Percentiles rank a stretch among this genome's conserved stretches.
Conservation (phyloP, 1,139 yeast species). For the Chernovozyma aurita region DNA sequence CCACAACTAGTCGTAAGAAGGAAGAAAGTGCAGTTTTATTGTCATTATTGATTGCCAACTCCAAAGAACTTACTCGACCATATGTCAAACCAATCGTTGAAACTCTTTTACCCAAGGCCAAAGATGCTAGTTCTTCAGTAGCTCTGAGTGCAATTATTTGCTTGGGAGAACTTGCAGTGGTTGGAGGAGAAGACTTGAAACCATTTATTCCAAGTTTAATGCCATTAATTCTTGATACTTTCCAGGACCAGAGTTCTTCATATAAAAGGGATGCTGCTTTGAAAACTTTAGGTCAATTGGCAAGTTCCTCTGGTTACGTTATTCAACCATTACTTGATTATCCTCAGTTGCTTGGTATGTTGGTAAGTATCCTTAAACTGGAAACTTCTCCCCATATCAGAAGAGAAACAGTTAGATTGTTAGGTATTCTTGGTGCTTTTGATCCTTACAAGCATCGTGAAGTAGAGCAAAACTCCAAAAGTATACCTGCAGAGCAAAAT, state of each 20-base stretch:
- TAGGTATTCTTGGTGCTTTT: conserved; percentile 93
- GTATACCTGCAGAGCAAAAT: conserved; percentile 66
- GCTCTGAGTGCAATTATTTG: conserved; percentile 84
- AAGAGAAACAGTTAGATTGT: conserved; percentile 79
- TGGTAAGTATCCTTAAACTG: conserved; percentile 75
- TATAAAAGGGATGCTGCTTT: conserved; percentile 87
- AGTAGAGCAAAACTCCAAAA: conserved; percentile 71
- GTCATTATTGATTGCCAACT: conserved; percentile 68
- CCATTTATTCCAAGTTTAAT: conserved; percentile 71
- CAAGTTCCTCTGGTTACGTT: conserved; percentile 91
- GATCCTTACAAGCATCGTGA: conserved; percentile 96
- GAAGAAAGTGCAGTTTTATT: conserved; percentile 84
- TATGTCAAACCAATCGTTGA: conserved; percentile 87
- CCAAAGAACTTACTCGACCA: conserved; percentile 79
- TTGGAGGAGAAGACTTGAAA: conserved; percentile 80
- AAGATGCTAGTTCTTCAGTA: conserved; percentile 70
- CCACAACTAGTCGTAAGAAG: conserved; percentile 68
- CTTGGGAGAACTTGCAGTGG: conserved; percentile 85
- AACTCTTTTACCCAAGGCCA: conserved; percentile 72
- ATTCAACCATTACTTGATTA: conserved; percentile 89
- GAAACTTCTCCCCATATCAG: conserved; percentile 72
- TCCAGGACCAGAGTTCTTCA: conserved; percentile 87
- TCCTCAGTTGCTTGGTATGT: conserved; percentile 79
- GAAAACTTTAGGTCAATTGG: conserved; percentile 79
- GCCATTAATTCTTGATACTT: conserved; percentile 83